Evolutionary conservation across 148 eudicot genomes (phyloP).

Genomic region (Amaranthus hypochondriacus): DNA sequence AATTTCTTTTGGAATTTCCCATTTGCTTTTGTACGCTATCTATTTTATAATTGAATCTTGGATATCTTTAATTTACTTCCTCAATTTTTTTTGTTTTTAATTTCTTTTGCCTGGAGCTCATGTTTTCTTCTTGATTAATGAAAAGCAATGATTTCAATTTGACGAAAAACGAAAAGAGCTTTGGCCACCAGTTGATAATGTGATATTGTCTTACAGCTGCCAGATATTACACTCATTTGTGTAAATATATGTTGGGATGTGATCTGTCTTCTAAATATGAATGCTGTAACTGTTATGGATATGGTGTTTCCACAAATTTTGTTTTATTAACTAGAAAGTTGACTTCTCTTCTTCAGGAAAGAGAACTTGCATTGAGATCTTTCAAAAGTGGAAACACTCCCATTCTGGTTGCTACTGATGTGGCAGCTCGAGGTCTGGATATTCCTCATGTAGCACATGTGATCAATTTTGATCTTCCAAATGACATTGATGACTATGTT

Average conservation of each 20-base stretch:
- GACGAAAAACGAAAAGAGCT: background rate
- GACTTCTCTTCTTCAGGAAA: conserved; percentile 48
- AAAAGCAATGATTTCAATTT: background rate
- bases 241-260: background rate
- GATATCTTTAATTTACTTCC: too few species aligned
- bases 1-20: too few species aligned
- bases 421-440: conserved; percentile 89
- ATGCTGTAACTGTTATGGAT: background rate
- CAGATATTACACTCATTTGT: background rate
- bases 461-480: conserved; percentile 82
- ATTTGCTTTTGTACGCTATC: too few species aligned
- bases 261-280: background rate
- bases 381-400: conserved; percentile 80
- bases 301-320: background rate
- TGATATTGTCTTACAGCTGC: background rate
- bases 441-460: conserved; percentile 88
- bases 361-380: conserved; percentile 73
- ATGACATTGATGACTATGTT: conserved; percentile 80
- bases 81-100: background rate
- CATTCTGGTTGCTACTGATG: conserved; percentile 85
- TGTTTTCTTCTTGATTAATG: background rate
- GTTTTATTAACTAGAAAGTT: background rate
- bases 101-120: background rate
- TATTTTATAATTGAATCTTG: too few species aligned
- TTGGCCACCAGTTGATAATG: background rate